These are phyloP conservation scores for Rhizopus arrhizus DNA, from an alignment of 371 early-diverging fungal species.

Conservation along the genomic window DNA sequence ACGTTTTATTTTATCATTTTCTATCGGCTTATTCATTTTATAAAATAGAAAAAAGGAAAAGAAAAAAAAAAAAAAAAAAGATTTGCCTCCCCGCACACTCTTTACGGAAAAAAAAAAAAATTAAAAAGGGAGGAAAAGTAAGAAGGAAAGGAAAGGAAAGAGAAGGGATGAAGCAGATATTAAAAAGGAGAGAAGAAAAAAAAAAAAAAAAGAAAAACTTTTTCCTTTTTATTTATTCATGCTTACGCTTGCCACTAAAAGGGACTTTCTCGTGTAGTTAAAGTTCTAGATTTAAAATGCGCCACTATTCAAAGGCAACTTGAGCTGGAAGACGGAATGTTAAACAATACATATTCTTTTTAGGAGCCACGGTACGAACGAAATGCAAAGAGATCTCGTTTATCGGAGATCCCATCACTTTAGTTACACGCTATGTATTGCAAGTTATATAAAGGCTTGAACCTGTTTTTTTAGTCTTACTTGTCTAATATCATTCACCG, in stretches of 20 bases:
- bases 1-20: slow-evolving; percentile 27
- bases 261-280: neutral
- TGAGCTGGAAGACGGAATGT: slow-evolving; percentile 73
- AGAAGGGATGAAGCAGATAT: neutral
- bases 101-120: slow-evolving; percentile 1
- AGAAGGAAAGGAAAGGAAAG: neutral
- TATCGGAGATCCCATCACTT: slow-evolving; percentile 50
- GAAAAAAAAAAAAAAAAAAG: slow-evolving; percentile 2
- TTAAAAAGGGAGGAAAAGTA: neutral
- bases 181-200: neutral
- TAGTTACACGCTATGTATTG: slow-evolving; percentile 51
- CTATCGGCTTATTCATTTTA: slow-evolving; percentile 3
- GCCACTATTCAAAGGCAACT: slow-evolving; percentile 45
- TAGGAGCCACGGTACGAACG: slow-evolving; percentile 95
- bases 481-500: slow-evolving; percentile 60
- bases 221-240: neutral
- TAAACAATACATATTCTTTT: slow-evolving; percentile 97
- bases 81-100: neutral
- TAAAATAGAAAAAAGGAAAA: neutral
- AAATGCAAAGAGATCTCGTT: slow-evolving; percentile 61
- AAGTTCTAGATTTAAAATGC: neutral
- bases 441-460: slow-evolving; percentile 82
- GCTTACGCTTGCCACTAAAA: neutral
- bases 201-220: neutral
- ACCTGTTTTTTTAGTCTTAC: slow-evolving; percentile 34